Base-by-base conservation (phyloP, 1,284 basidiomycete genomes). In the Agroathelia rolfsii region DNA sequence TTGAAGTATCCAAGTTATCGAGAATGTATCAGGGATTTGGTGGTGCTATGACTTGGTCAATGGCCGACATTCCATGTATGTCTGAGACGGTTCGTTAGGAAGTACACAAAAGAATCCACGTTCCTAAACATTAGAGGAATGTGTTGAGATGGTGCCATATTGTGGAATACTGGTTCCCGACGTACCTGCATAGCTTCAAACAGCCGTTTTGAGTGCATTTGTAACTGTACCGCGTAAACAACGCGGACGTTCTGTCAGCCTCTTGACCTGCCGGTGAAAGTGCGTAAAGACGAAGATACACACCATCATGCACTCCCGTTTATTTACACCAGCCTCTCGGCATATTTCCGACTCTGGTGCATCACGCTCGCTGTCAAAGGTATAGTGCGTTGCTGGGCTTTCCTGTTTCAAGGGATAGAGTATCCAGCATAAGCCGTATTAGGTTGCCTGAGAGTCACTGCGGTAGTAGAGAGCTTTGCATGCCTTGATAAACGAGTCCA, bases 171-270 rank as follows among this genome's bases (percentile, higher is more conserved):
- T 3, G n/a, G n/a, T n/a, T n/a, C n/a, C n/a, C n/a, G n/a, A 50
- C 66, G 34, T 41, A 75, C 75, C 69, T 85, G 83, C 82, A 88
- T 86, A 35, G 77, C 72, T 52, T 72, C 64, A 55, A 87, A 85
- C 36, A 86, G 51, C 32, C 64, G 59, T 43, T 68, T 80, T 15
- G 76, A 74, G 35, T 75, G 65, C 72, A 84, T 72, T 48, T 69
- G 66, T 38, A 83, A 50, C 81, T 86, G 46, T 20, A 38, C 35
- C 12, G 18, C 21, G 19, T n/a, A 24, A 34, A 28, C 5, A 17
- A 32, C n/a, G 8, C 19, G 10, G 8, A 6, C 21, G 23, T 15
- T 4, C 11, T 13, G 5, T 14, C 29, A 17, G 15, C 7, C n/a
- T n/a, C n/a, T n/a, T n/a, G n/a, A n/a, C n/a, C n/a, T n/a, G n/a